Evolutionary conservation across 331 rosid genomes (phyloP), one percentile per base, ranked within the genome.

Genomic region (Stylosanthes scabra): DNA sequence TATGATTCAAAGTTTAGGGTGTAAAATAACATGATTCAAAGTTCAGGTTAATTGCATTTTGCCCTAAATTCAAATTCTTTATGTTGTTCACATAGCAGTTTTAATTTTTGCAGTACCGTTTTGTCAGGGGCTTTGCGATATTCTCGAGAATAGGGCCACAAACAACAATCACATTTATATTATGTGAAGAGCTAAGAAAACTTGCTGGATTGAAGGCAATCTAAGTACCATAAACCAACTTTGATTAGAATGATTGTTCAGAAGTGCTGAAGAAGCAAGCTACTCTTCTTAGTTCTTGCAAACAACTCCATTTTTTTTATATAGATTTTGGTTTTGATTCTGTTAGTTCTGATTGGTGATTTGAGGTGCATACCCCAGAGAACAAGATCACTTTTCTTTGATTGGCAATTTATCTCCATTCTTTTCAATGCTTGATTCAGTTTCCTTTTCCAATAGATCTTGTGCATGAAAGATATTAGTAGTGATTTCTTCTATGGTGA

Each of bases 81-180:
- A 29, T 29, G 34, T 29, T 29, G 45, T 6, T 40, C 45, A 29
- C 34, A 29, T 40, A 50, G 20, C n/a, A n/a, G n/a, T 59, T 63
- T 75, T 29, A 29, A 72, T 2, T 72, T 20, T 14, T 9, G 3
- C 1, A 25, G 39, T 61, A 45, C 10, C 55, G 34, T 77, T 71
- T 74, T 77, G 62, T 59, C 90, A 95, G 99, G 90, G 94, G 99
- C 61, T 86, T 95, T 52, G 83, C 97, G 29, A 84, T 87, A 47
- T 88, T 90, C 67, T 92, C 97, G 68, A 86, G 97, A 83, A 78
- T 91, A 80, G 97, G 97, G 63, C 99, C 97, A 7, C 99, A 95
- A 82, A 90, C 97, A 68, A 92, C 92, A 71, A 90, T 92, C 37
- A 95, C 97, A 64, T 90, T 95, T 45, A 52, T 95, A 74, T 80